Percentiles rank a stretch among this genome's conserved stretches.
phyloP scores from a whole-genome alignment of 768 basidiomycete genomes.

The Leccinum longicurvipes region DNA sequence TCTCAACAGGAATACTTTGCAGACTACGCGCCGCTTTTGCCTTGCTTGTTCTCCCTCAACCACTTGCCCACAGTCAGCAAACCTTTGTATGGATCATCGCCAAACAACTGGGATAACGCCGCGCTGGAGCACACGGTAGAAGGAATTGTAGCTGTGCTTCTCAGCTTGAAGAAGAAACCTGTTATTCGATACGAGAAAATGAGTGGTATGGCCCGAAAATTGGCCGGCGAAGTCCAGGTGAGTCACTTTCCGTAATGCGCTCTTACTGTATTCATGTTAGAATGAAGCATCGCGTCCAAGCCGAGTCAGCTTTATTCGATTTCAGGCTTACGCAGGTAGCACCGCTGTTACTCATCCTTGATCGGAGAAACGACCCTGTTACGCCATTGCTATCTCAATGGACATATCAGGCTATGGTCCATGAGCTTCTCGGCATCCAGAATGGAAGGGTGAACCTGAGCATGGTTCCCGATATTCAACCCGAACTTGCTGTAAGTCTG shows the following conservation, averaged over 20 bases:
- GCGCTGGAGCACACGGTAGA: constrained; percentile 79
- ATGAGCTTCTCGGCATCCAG: constrained; percentile 89
- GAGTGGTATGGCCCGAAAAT: constrained; percentile 87
- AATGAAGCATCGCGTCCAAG: constrained; percentile 69
- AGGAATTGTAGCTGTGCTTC: constrained; percentile 78
- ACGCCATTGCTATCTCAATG: constrained; percentile 95
- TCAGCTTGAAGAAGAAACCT: constrained; percentile 96
- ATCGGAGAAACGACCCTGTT: constrained; percentile 95
- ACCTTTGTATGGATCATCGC: constrained; percentile 70
- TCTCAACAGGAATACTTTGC: constrained; percentile 88
- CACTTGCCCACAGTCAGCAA: constrained; percentile 58
- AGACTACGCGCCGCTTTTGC: constrained; percentile 86
- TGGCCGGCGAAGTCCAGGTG: constrained; percentile 85
- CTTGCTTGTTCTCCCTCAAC: constrained; percentile 85
- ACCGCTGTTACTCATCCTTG: constrained; percentile 87
- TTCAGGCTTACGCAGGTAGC: constrained; percentile 87
- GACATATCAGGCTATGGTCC: constrained; percentile 99
- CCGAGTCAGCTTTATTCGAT: constrained; percentile 84
- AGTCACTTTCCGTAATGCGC: not conserved
- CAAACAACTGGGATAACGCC: constrained; percentile 68
- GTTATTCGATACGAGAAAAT: constrained; percentile 92
- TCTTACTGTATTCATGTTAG: constrained; percentile 7
- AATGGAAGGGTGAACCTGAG: constrained; percentile 89
- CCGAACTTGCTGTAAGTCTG: constrained; percentile 74
- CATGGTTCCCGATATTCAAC: constrained; percentile 78